A percentile compares a stretch with the other conserved stretches of the same genome.
These are phyloP conservation scores for Malania oleifera DNA, from an alignment of 164 flowering plant genomes.

Conservation along the genomic window DNA sequence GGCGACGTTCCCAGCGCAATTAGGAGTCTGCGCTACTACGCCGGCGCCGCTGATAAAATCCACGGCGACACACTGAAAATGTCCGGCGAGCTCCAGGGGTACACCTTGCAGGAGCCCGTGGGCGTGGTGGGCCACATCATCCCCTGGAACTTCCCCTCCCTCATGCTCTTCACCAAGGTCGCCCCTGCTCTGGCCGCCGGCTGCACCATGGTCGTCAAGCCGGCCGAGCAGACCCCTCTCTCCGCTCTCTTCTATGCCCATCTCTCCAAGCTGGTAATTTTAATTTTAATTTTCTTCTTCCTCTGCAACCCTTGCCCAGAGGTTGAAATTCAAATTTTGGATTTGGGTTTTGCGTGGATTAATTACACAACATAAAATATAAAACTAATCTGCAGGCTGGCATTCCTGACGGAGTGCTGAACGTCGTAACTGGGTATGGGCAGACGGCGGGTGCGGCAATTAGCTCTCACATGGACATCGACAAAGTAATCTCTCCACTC, in stretches of 20 bases:
- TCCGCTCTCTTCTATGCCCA: conserved; percentile 24
- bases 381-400: no score
- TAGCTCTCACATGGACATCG: conserved; percentile 82
- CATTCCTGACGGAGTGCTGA: conserved; percentile 83
- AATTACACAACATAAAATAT: no score
- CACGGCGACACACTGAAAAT: conserved; percentile 19
- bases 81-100: conserved; percentile 16
- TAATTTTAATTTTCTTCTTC: no score
- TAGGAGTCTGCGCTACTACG: conserved; percentile 1
- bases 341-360: no score
- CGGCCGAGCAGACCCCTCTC: conserved; percentile 36
- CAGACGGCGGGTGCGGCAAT: conserved; percentile 78
- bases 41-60: conserved; percentile 25
- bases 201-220: conserved; percentile 26
- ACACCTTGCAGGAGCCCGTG: conserved; percentile 34
- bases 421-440: conserved; percentile 75
- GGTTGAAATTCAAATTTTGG: no score
- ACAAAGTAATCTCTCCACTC: conserved; percentile 36
- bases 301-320: no score
- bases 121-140: conserved; percentile 37
- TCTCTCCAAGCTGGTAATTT: conserved; percentile 9
- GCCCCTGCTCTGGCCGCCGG: conserved; percentile 29
- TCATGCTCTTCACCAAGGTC: conserved; percentile 19
- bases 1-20: conserved; percentile 4
- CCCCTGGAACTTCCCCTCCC: conserved; percentile 35